phyloP scores from a whole-genome alignment of 164 flowering plant genomes.

The Dillenia suffruticosa region DNA sequence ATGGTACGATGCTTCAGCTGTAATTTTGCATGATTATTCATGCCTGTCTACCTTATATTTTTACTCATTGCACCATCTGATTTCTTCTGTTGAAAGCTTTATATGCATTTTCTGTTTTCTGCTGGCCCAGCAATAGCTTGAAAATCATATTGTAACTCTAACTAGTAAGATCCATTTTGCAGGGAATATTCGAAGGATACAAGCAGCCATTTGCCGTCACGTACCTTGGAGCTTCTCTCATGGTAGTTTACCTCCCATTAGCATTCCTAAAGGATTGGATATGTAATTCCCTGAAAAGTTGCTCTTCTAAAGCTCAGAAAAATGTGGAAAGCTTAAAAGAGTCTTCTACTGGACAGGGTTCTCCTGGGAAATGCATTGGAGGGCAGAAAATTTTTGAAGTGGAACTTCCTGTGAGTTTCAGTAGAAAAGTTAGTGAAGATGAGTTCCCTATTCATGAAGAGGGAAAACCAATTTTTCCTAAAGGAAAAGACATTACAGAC shows the following conservation, averaged over 20 bases:
- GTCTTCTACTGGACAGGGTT: slow-evolving; percentile 33
- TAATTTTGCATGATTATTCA: too few relatives aligned
- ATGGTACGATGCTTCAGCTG: too few relatives aligned
- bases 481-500: slow-evolving; percentile 32
- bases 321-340: slow-evolving; percentile 29
- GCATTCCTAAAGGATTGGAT: slow-evolving; percentile 87
- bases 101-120: too few relatives aligned
- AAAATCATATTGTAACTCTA: too few relatives aligned
- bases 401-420: slow-evolving; percentile 51
- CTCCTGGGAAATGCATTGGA: slow-evolving; percentile 46
- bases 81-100: too few relatives aligned
- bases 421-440: slow-evolving; percentile 64
- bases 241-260: slow-evolving; percentile 92
- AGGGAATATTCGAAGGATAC: slow-evolving; percentile 78
- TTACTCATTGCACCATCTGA: too few relatives aligned
- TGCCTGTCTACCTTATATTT: too few relatives aligned
- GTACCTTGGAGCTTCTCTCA: slow-evolving; percentile 93
- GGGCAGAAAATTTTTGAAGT: slow-evolving; percentile 48
- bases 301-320: slow-evolving; percentile 48
- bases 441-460: slow-evolving; percentile 57
- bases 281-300: slow-evolving; percentile 40
- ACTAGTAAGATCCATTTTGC: slow-evolving; percentile 10
- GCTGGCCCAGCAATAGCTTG: too few relatives aligned
- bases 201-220: slow-evolving; percentile 97
- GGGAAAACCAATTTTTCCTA: slow-evolving; percentile 49